Conservation (phyloP, 768 basidiomycete species). For the Suillus weaverae region DNA sequence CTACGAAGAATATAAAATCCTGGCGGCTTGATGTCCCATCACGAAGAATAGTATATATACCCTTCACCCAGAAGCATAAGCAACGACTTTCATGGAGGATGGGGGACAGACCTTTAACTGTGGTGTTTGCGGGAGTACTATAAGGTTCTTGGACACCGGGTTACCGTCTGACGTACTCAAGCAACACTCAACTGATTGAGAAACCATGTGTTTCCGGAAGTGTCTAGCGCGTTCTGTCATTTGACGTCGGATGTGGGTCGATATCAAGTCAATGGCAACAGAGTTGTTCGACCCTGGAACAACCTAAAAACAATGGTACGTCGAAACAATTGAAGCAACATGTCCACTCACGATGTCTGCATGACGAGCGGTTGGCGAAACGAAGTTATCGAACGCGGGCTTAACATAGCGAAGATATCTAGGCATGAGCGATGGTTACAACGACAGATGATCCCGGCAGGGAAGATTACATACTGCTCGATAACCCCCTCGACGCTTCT, state of each 20-base stretch:
- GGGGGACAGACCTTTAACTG: slow-evolving; percentile 64
- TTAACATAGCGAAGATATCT: slow-evolving; percentile 96
- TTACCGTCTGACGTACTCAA: slow-evolving; percentile 37
- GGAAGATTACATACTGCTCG: slow-evolving; percentile 62
- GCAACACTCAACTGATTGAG: slow-evolving; percentile 38
- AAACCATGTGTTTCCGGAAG: slow-evolving; percentile 75
- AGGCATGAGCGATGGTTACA: slow-evolving; percentile 5
- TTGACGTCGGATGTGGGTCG: slow-evolving; percentile 84
- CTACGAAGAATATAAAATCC: slow-evolving; percentile 92
- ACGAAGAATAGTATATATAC: slow-evolving; percentile 86
- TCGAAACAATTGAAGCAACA: background rate
- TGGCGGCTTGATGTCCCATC: slow-evolving; percentile 68
- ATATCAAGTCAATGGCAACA: slow-evolving; percentile 91
- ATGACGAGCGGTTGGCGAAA: slow-evolving; percentile 79
- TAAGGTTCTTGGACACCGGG: slow-evolving; percentile 52
- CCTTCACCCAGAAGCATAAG: slow-evolving; percentile 43
- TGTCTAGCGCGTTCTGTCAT: slow-evolving; percentile 74
- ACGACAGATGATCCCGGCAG: background rate
- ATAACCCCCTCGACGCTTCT: slow-evolving; percentile 84
- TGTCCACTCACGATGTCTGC: slow-evolving; percentile 76
- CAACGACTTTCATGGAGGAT: background rate
- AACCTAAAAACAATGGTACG: slow-evolving; percentile 53
- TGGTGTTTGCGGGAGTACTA: slow-evolving; percentile 72
- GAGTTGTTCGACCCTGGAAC: slow-evolving; percentile 92
- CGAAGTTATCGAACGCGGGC: slow-evolving; percentile 91